phyloP scores from a whole-genome alignment of 1,284 basidiomycete species.

The Ceratobasidium sp. region DNA sequence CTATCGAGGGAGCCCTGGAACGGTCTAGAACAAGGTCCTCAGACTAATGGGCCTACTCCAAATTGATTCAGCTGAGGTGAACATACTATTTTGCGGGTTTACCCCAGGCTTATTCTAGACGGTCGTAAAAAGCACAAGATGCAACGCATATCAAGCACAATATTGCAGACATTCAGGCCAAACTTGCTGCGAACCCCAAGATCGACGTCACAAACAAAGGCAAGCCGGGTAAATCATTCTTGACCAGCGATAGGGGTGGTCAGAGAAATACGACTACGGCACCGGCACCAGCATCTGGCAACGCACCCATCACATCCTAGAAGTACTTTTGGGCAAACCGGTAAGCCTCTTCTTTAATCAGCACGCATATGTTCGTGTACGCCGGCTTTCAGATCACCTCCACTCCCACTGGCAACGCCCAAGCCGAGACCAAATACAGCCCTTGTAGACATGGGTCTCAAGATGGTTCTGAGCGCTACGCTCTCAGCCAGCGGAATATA shows the following conservation, averaged over 20 bases:
- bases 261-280: neutral
- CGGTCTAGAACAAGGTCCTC: constrained; percentile 13
- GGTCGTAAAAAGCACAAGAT: neutral
- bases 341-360: neutral
- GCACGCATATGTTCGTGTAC: neutral
- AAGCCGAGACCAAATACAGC: neutral
- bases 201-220: constrained; percentile 15
- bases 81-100: neutral
- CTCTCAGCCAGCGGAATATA: neutral
- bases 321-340: neutral
- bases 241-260: neutral
- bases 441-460: constrained; percentile 2
- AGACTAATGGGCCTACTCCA: constrained; percentile 2
- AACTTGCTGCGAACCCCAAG: constrained; percentile 15
- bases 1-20: constrained; percentile 3
- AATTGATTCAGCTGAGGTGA: neutral
- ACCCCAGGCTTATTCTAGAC: neutral
- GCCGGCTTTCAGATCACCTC: constrained; percentile 1
- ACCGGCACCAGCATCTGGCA: neutral
- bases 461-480: neutral
- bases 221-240: constrained; percentile 8
- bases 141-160: neutral
- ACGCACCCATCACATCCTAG: neutral
- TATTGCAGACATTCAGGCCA: constrained; percentile 21
- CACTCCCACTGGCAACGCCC: neutral